Evolutionary conservation across 768 basidiomycete species (phyloP), one percentile per base, ranked within the genome.

Genomic region (Lentinula sp.): DNA sequence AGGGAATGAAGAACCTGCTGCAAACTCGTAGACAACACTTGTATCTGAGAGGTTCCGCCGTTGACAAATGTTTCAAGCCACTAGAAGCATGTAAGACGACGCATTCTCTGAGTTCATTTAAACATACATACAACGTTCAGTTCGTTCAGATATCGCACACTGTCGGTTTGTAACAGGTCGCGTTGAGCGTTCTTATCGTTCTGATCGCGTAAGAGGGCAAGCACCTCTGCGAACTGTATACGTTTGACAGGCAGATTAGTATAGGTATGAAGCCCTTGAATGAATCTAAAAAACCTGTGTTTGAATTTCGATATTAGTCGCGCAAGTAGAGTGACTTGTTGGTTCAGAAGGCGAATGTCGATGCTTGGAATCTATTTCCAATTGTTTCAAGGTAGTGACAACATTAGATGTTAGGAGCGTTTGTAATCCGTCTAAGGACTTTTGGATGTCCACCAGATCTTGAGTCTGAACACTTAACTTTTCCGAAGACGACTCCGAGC

Each of bases 31-130:
- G 84, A 81, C 13, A 92, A 76, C 39, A 75, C 73, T 66, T 87
- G 82, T 23, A 91, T 86, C 64, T 92, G 89, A 13, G 82, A 80
- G 0, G 85, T 86, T n/a, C 88, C 86, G 48, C 86, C 85, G 43
- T 84, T 85, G 42, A 93, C 89, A 69, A 93, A 93, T 2, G 84
- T 75, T 65, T 94, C 93, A 45, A 95, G 80, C 93, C 93, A 95
- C 84, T 89, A 55, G 65, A 0, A 31, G 45, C 16, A 54, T 18
- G 16, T 46, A 21, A 60, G 37, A 5, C 39, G 39, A 56, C 31
- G 5, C 28, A 16, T 10, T n/a, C 32, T 15, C 9, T 1, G 32
- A 40, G 9, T 1, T 42, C 16, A 18, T 9, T n/a, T 15, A 37
- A 21, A 48, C 28, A 54, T 31, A 70, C 82, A 61, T 62, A 87